Percentiles rank a stretch among this genome's conserved stretches.
Evolutionary conservation across 805 yeast genomes (phyloP).

Genomic region (Metschnikowia picachoensis): DNA sequence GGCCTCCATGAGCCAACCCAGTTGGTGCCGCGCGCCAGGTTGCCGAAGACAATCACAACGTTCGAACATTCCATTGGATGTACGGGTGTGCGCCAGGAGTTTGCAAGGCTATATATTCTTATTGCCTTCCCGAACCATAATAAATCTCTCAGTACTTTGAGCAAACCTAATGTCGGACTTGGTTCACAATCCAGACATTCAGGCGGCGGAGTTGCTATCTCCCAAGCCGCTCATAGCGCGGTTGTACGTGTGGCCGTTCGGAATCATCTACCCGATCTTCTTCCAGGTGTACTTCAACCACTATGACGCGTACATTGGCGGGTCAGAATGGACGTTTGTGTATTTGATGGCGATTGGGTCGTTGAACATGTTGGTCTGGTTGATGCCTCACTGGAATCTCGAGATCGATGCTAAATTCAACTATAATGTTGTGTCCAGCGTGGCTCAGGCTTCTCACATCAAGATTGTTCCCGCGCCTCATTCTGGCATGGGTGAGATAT

Average conservation of each 20-base stretch:
- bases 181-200: slow-evolving; percentile 71
- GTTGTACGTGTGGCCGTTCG: slow-evolving; percentile 82
- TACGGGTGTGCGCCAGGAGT: slow-evolving; percentile 4
- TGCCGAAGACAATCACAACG: no score
- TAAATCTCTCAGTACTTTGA: no score
- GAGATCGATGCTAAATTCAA: slow-evolving; percentile 67
- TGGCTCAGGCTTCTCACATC: slow-evolving; percentile 67
- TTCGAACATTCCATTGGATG: background rate
- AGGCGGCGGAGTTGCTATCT: slow-evolving; percentile 68
- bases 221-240: slow-evolving; percentile 57
- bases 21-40: no score
- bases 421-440: slow-evolving; percentile 47
- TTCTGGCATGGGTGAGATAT: slow-evolving; percentile 81
- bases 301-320: slow-evolving; percentile 80
- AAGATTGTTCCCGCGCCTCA: slow-evolving; percentile 80
- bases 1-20: no score
- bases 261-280: slow-evolving; percentile 72
- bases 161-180: slow-evolving; percentile 31
- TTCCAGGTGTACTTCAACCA: slow-evolving; percentile 57
- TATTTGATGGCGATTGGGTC: slow-evolving; percentile 72
- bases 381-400: slow-evolving; percentile 94
- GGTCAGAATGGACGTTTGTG: slow-evolving; percentile 95
- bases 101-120: background rate
- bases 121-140: background rate
- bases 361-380: slow-evolving; percentile 69